Evolutionary conservation across 805 yeast genomes (phyloP).

Genomic region (Yarrowia divulgata): DNA sequence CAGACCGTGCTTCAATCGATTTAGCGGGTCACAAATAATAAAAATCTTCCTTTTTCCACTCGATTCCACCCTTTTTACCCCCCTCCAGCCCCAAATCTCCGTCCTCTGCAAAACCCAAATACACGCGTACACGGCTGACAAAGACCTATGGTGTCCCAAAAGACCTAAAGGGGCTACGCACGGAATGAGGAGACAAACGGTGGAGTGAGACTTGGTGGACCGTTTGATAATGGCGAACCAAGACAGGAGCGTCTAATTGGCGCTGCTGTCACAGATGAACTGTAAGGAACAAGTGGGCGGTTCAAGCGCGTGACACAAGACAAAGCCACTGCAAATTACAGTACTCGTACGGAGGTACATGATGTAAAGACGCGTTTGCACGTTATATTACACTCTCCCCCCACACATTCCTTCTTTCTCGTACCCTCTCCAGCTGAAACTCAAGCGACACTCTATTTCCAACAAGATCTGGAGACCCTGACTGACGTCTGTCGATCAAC

Average conservation of each 20-base stretch:
- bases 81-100: background rate
- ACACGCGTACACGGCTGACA: conserved; percentile 22
- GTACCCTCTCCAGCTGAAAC: background rate
- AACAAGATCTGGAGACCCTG: conserved; percentile 5
- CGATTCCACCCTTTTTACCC: background rate
- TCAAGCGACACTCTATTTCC: background rate
- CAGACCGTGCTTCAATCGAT: background rate
- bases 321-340: too few relatives aligned
- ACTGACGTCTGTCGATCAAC: conserved; percentile 3
- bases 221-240: background rate
- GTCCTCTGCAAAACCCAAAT: background rate
- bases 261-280: background rate
- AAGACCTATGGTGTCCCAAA: background rate
- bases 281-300: background rate
- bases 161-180: conserved; percentile 27
- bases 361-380: background rate
- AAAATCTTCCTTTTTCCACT: background rate
- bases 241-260: background rate
- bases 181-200: conserved; percentile 10
- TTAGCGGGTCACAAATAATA: too few relatives aligned
- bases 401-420: conserved; percentile 15
- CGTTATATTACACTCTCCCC: conserved; percentile 2
- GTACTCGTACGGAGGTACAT: too few relatives aligned
- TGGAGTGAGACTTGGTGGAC: background rate
- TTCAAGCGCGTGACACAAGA: background rate